Conservation (phyloP, 2,329 filamentous ascomycete genomes). For the Penicillium sp. region DNA sequence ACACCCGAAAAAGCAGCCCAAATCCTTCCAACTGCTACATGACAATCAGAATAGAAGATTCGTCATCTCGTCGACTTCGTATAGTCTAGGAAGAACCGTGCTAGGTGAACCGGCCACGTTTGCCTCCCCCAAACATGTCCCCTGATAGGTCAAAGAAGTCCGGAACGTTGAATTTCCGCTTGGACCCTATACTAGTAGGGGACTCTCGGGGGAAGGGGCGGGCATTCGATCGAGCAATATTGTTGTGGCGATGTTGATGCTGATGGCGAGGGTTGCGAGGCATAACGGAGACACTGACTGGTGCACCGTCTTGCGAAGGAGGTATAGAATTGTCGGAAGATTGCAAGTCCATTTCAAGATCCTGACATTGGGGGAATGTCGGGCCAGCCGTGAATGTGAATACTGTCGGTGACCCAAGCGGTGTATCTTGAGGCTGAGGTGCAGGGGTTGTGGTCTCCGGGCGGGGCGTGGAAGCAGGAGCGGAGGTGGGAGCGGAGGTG, state of each 20-base stretch:
- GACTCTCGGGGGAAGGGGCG: constrained; percentile 39
- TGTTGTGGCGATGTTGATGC: constrained; percentile 39
- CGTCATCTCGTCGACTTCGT: constrained; percentile 32
- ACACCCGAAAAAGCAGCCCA: constrained; percentile 28
- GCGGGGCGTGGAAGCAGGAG: constrained; percentile 20
- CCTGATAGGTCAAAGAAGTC: constrained; percentile 50
- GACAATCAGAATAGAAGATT: constrained; percentile 33
- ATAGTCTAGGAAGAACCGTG: constrained; percentile 6
- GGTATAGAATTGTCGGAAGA: constrained; percentile 33
- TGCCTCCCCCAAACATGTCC: constrained; percentile 45
- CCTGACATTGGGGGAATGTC: constrained; percentile 34
- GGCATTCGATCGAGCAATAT: constrained; percentile 33
- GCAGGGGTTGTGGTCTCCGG: constrained; percentile 15
- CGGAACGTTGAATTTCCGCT: constrained; percentile 45
- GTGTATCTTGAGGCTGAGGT: constrained; percentile 23
- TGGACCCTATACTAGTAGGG: constrained; percentile 42
- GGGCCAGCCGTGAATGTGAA: constrained; percentile 45
- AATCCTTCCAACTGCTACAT: constrained; percentile 29
- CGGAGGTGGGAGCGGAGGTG: constrained; percentile 24
- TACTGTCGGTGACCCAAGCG: constrained; percentile 30
- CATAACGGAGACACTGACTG: constrained; percentile 43
- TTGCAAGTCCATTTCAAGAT: constrained; percentile 45
- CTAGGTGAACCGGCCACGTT: constrained; percentile 46
- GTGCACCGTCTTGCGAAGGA: constrained; percentile 30
- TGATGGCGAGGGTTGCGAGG: constrained; percentile 40